Evolutionary conservation across 805 yeast genomes (phyloP).

Genomic region (Candida nemodendra): DNA sequence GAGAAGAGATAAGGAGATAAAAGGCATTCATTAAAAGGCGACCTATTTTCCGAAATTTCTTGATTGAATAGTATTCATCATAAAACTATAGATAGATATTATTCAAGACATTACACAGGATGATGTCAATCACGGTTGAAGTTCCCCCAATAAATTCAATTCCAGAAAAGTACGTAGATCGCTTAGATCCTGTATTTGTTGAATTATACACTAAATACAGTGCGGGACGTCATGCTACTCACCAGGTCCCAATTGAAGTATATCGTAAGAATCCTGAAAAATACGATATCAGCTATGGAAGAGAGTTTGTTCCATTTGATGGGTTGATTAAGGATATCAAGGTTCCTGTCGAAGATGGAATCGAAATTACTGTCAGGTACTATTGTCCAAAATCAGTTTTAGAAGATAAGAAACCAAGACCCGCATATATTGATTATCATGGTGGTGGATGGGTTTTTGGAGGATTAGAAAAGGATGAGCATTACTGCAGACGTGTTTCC

Average conservation of each 20-base stretch:
- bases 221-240: conserved; percentile 17
- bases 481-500: conserved; percentile 39
- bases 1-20: too few relatives aligned
- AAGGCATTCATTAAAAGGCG: too few relatives aligned
- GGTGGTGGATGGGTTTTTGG: conserved; percentile 37
- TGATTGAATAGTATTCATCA: too few relatives aligned
- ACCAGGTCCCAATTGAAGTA: conserved; percentile 21
- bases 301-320: conserved; percentile 20
- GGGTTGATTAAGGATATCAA: conserved; percentile 12
- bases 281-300: conserved; percentile 24
- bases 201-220: conserved; percentile 19
- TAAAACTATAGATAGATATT: too few relatives aligned
- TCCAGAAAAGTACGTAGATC: too few relatives aligned
- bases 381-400: conserved; percentile 26
- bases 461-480: conserved; percentile 33
- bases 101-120: too few relatives aligned
- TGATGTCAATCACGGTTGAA: too few relatives aligned
- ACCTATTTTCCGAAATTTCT: too few relatives aligned
- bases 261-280: conserved; percentile 15
- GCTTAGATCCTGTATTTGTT: conserved; percentile 26
- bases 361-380: conserved; percentile 26
- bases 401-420: conserved; percentile 22
- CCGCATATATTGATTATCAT: conserved; percentile 27
- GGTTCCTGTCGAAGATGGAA: conserved; percentile 22
- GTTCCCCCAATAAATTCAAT: too few relatives aligned